Percentiles rank a stretch among this genome's conserved stretches.
These are phyloP conservation scores for Aspergillus conjunctus DNA, from an alignment of 495 filamentous ascomycete species.

Conservation along the genomic window DNA sequence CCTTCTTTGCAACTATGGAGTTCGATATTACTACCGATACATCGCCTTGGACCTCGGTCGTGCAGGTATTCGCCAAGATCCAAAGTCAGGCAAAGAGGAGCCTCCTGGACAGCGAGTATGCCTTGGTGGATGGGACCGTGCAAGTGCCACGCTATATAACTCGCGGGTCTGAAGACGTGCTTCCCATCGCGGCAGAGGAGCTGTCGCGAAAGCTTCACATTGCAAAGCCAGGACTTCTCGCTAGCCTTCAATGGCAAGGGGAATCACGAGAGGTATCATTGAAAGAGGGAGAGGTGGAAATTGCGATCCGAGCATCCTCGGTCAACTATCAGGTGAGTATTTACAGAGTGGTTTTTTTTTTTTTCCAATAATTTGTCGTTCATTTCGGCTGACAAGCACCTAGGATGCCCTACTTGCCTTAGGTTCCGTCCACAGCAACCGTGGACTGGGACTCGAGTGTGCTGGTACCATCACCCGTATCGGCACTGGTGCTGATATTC, in stretches of 20 bases:
- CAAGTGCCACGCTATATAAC: conserved; percentile 33
- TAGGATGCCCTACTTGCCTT: conserved; percentile 34
- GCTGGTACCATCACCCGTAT: conserved; percentile 38
- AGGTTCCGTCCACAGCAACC: conserved; percentile 18
- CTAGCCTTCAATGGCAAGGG: background rate
- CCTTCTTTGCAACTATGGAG: conserved; percentile 46
- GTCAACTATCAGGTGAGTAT: conserved; percentile 40
- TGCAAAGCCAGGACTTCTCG: background rate
- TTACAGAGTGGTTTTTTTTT: no score
- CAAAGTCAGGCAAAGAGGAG: background rate
- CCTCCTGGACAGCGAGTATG: conserved; percentile 39
- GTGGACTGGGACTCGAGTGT: conserved; percentile 4
- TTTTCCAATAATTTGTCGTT: background rate
- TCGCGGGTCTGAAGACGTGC: background rate
- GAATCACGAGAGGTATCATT: background rate
- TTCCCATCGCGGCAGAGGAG: background rate
- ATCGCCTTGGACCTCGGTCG: conserved; percentile 5
- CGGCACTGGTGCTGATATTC: conserved; percentile 34
- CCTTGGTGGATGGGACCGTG: conserved; percentile 26
- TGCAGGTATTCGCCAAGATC: conserved; percentile 30
- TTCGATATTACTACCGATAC: conserved; percentile 21
- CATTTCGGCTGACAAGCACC: background rate
- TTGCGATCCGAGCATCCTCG: background rate
- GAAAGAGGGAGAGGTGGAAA: background rate
- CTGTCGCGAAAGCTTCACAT: background rate